Conservation (phyloP, 148 eudicot species). For the Camellia japonica region DNA sequence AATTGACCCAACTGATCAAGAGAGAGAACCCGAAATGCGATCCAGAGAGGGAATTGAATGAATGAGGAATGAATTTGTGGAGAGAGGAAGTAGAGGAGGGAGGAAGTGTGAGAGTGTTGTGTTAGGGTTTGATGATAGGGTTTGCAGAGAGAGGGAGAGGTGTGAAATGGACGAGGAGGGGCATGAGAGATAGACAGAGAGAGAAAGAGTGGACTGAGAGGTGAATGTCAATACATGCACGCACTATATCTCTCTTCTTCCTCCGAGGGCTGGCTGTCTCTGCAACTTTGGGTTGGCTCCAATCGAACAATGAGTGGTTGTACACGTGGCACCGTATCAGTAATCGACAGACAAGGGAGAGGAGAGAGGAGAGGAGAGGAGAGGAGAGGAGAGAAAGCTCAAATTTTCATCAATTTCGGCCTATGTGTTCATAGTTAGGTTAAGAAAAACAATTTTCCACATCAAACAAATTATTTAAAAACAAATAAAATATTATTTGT, state of each 20-base stretch:
- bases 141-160: slow-evolving; percentile 1
- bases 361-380: slow-evolving; percentile 8
- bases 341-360: background rate
- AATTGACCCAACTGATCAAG: background rate
- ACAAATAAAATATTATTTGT: too few species aligned
- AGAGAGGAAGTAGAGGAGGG: background rate
- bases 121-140: background rate
- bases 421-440: too few species aligned
- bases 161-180: slow-evolving; percentile 5
- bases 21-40: slow-evolving; percentile 4
- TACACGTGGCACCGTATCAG: background rate
- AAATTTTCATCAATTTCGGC: too few species aligned
- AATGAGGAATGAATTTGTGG: background rate
- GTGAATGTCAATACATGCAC: background rate
- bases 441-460: too few species aligned
- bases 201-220: background rate
- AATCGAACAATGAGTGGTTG: background rate
- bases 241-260: background rate
- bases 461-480: too few species aligned
- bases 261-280: background rate
- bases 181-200: slow-evolving; percentile 14
- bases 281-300: background rate
- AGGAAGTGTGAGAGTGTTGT: slow-evolving; percentile 7
- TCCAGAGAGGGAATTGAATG: background rate
- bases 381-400: background rate